Evolutionary conservation across 1,284 basidiomycete genomes (phyloP), one percentile per base, ranked within the genome.

Genomic region (Anthracocystis walkeri): DNA sequence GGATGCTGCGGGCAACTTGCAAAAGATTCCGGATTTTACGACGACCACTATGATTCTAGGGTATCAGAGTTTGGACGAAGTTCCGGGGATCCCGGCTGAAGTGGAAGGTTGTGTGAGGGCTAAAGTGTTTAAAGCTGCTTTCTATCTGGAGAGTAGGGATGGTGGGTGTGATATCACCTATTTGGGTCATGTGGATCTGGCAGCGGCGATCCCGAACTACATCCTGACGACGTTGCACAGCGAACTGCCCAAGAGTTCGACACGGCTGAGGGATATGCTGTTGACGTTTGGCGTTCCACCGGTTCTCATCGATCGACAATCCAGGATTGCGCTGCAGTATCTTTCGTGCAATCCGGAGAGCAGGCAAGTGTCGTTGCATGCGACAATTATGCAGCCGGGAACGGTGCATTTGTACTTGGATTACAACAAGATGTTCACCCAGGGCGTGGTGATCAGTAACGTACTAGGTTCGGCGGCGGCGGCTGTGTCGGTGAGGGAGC

Each of bases 201-300:
- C 62, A 8, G 44, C 58, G 3, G 45, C 60, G 29, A 69, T 79
- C 31, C 79, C 79, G n/a, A 54, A 58, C 51, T 79, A 74, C 53
- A 77, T 81, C 35, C 40, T 67, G 6, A 61, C 59, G 2, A 74
- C 72, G 5, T 50, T 81, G 20, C 58, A 60, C 16, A 66, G 52
- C 55, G 79, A 81, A 31, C 41, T 75, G 46, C 79, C 77, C 27
- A 62, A 65, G 42, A 57, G 67, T 27, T 35, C 53, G 3, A 59
- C 45, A 7, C 58, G 79, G 8, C 58, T 81, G 4, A 51, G 79
- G 12, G 77, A 76, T 20, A 73, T 76, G 58, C 51, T 81, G 6
- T 31, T 65, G 21, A 76, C 65, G 0, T 81, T 81, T 52, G 79
- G 79, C 10, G 67, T 79, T 0, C 70, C 77, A 2, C 79, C 79